These are phyloP conservation scores for Fragaria nilgerrensis DNA, from an alignment of 306 rosid species.

Conservation along the genomic window DNA sequence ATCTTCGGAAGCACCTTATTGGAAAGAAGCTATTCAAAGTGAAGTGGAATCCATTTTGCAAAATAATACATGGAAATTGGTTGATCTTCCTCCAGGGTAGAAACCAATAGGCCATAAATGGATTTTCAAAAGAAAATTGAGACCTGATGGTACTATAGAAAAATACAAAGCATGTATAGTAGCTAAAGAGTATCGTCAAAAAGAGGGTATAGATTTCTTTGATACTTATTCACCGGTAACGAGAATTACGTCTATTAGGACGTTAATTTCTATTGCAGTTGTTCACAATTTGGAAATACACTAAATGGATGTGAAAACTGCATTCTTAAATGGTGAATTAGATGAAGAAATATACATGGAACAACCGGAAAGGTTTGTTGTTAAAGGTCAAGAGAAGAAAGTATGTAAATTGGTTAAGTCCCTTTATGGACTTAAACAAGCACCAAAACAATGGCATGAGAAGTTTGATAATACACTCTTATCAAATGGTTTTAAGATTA, in stretches of 20 bases:
- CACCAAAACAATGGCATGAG: background rate
- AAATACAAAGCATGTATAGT: background rate
- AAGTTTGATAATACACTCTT: background rate
- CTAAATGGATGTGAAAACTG: background rate
- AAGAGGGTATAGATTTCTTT: background rate
- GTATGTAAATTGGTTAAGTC: background rate
- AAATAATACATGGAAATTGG: background rate
- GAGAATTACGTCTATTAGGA: background rate
- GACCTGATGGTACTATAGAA: background rate
- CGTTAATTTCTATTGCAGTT: background rate
- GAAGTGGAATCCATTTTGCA: background rate
- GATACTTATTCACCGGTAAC: background rate
- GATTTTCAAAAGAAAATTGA: background rate
- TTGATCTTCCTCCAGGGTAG: background rate
- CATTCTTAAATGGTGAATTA: background rate
- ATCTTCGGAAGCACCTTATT: no score
- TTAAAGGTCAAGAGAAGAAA: background rate
- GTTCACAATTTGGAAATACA: background rate
- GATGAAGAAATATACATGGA: constrained; percentile 1
- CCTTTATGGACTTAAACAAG: background rate
- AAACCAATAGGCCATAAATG: background rate
- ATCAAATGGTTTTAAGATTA: background rate
- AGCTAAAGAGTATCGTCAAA: background rate
- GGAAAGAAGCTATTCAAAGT: no score
- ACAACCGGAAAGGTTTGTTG: background rate